Percentiles rank a stretch among this genome's conserved stretches.
These are phyloP conservation scores for Rhynchosporium secalis DNA, from an alignment of 2,329 filamentous ascomycete species.

Conservation along the genomic window DNA sequence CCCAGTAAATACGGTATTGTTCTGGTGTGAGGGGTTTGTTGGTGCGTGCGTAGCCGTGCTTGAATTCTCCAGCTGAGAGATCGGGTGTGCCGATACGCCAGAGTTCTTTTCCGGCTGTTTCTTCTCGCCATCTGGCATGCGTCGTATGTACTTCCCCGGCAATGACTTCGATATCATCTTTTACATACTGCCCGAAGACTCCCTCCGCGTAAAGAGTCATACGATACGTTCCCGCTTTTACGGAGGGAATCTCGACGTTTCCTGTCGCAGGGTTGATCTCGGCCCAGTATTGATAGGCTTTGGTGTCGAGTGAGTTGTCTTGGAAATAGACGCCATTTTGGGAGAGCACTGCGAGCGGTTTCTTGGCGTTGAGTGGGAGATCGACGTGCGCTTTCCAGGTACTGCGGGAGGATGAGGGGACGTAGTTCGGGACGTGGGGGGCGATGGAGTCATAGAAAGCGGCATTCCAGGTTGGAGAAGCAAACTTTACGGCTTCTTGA, in stretches of 20 bases:
- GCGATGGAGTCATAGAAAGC: constrained; percentile 66
- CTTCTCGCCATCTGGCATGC: constrained; percentile 51
- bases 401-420: constrained; percentile 52
- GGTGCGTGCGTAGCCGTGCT: constrained; percentile 55
- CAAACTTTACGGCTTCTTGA: constrained; percentile 54
- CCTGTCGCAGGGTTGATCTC: constrained; percentile 49
- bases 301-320: constrained; percentile 55
- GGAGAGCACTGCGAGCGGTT: constrained; percentile 56
- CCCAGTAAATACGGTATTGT: constrained; percentile 64
- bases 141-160: constrained; percentile 45
- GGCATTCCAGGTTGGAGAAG: constrained; percentile 54
- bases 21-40: constrained; percentile 50
- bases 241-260: constrained; percentile 51
- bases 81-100: constrained; percentile 65
- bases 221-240: constrained; percentile 60
- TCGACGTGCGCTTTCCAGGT: constrained; percentile 51
- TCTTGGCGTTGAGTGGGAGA: constrained; percentile 52
- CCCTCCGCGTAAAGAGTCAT: constrained; percentile 63
- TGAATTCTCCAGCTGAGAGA: constrained; percentile 60
- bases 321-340: constrained; percentile 55
- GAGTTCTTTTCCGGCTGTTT: constrained; percentile 57
- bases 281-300: constrained; percentile 64
- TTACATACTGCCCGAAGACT: constrained; percentile 59
- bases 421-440: constrained; percentile 57
- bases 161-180: constrained; percentile 49